Evolutionary conservation across 345 rosid species (phyloP), one percentile per base, ranked within the genome.

Genomic region (Geranium brycei): DNA sequence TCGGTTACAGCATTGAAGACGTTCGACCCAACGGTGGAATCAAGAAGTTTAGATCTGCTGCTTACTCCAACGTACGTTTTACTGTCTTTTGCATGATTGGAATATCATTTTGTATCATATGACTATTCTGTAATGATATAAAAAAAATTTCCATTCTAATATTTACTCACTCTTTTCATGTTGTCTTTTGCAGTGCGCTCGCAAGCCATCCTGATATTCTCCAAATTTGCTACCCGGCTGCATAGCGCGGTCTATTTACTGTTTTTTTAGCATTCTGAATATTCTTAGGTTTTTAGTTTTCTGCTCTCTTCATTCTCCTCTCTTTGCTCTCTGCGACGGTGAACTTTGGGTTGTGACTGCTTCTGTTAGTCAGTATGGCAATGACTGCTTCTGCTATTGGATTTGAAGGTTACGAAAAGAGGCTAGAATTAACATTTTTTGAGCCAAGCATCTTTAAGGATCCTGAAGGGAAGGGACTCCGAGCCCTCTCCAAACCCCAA

Each of bases 1-100:
- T 90, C 19, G 95, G 89, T 66, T 90, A 87, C 80, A 73, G 86
- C 90, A 90, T 85, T 75, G 95, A 90, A 82, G 97, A 90, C 90
- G 60, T 90, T 71, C 80, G 95, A 66, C 97, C 97, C 11, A 79
- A 80, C 75, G 91, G 97, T 56, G 97, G 89, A 76, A 85, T 87
- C 85, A 82, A 79, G 91, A 90, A 90, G 71, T 90, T 85, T 86
- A 73, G 87, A 81, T 85, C 95, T 72, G 90, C 90, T 85, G 97
- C 88, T 5, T 90, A 87, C 90, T 90, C 95, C 71, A 90, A 90
- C 83, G 96, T 89, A 62, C 58, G 87, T 72, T 55, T 13, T 1
- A n/a, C 51, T 51, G 35, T 12, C 40, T 16, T 23, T 53, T n/a
- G 31, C 19, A n/a, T 61, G 35, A 17, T 17, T 61, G 30, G 19